Evolutionary conservation across 2,329 filamentous ascomycete genomes (phyloP).

Genomic region (Trichophyton equinum): DNA sequence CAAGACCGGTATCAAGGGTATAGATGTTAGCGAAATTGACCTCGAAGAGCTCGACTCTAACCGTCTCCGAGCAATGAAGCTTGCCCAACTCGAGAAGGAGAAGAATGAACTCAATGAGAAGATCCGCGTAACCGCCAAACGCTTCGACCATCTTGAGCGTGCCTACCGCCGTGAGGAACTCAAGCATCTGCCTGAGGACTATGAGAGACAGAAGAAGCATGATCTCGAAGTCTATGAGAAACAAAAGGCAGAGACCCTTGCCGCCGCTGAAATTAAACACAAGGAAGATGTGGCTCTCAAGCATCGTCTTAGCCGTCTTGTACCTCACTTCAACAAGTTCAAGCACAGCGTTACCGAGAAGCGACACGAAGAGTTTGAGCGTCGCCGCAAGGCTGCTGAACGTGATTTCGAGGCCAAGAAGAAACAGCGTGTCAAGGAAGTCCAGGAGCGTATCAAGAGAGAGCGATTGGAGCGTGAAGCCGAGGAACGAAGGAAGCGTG

Average conservation of each 20-base stretch:
- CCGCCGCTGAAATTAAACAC: slow-evolving; percentile 76
- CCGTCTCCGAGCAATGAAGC: slow-evolving; percentile 83
- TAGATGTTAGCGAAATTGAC: slow-evolving; percentile 60
- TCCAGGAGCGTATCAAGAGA: slow-evolving; percentile 65
- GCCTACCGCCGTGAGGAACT: slow-evolving; percentile 91
- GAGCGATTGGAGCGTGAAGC: slow-evolving; percentile 80
- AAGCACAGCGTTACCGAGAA: slow-evolving; percentile 69
- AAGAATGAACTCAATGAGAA: slow-evolving; percentile 93
- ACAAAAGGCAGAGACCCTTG: slow-evolving; percentile 62
- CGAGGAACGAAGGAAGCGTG: slow-evolving; percentile 60
- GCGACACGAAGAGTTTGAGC: slow-evolving; percentile 91
- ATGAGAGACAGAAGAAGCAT: slow-evolving; percentile 63
- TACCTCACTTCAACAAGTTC: slow-evolving; percentile 76
- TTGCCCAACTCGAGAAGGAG: slow-evolving; percentile 90
- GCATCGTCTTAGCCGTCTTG: slow-evolving; percentile 74
- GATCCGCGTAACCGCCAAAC: slow-evolving; percentile 82
- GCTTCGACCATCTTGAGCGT: slow-evolving; percentile 92
- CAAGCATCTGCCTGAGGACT: slow-evolving; percentile 81
- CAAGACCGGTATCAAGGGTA: slow-evolving; percentile 71
- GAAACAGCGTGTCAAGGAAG: slow-evolving; percentile 72
- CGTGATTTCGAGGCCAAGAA: slow-evolving; percentile 89
- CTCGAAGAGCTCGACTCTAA: slow-evolving; percentile 79
- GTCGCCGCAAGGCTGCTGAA: slow-evolving; percentile 80
- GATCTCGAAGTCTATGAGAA: slow-evolving; percentile 73
- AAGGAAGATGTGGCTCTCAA: slow-evolving; percentile 86